Percentiles rank a stretch among this genome's conserved stretches.
Evolutionary conservation across 2,329 filamentous ascomycete species (phyloP).

Genomic region (Davidsoniella australis): DNA sequence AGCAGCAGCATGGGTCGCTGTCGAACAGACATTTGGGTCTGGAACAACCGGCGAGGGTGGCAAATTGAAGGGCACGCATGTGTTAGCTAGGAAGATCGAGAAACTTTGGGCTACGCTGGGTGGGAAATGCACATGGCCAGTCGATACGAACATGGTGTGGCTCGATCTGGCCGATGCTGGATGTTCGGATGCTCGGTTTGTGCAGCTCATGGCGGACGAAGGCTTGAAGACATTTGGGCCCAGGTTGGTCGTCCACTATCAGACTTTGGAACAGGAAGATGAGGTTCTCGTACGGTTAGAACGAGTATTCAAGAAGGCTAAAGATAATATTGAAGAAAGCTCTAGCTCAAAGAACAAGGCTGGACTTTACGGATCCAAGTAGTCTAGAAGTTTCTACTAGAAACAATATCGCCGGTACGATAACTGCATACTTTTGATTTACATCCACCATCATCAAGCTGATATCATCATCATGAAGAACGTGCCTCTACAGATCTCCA

Average conservation of each 20-base stretch:
- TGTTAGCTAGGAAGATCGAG: slow-evolving; percentile 46
- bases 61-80: slow-evolving; percentile 41
- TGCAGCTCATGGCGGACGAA: slow-evolving; percentile 23
- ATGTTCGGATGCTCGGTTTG: slow-evolving; percentile 23
- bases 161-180: slow-evolving; percentile 50
- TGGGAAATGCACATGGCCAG: slow-evolving; percentile 49
- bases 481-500: no score
- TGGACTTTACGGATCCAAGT: no score
- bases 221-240: slow-evolving; percentile 26
- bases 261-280: slow-evolving; percentile 44
- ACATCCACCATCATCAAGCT: no score
- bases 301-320: slow-evolving; percentile 31
- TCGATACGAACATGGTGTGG: slow-evolving; percentile 91
- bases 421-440: no score
- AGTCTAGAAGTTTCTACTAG: no score
- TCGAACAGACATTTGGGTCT: slow-evolving; percentile 31
- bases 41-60: slow-evolving; percentile 30
- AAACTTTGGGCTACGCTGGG: slow-evolving; percentile 53
- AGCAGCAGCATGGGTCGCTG: slow-evolving; percentile 51
- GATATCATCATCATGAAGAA: no score
- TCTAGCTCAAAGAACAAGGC: no score
- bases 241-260: slow-evolving; percentile 32
- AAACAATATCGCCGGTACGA: no score
- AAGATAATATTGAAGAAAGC: slow-evolving; percentile 15
- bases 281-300: slow-evolving; percentile 42